A percentile compares a stretch with the other conserved stretches of the same genome.
Conservation (phyloP, 345 rosid genomes). For the Citrus mangshanensis region DNA sequence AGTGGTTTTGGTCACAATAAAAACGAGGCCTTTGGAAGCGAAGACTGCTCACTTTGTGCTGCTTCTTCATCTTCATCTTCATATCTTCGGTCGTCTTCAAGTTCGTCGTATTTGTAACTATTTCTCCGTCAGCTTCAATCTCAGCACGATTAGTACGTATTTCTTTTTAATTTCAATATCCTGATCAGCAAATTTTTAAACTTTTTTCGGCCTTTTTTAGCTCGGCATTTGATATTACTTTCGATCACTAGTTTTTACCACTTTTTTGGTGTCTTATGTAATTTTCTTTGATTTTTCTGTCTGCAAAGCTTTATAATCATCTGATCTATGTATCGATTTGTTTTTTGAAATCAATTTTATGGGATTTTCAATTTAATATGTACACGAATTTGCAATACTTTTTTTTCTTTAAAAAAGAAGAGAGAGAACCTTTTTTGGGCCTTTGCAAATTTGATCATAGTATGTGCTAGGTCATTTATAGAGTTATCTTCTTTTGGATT, state of each 20-base stretch:
- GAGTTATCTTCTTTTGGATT: neutral
- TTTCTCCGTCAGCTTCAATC: neutral
- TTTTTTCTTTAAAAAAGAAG: no score
- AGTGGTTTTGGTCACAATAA: slow-evolving; percentile 17
- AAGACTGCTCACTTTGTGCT: slow-evolving; percentile 21
- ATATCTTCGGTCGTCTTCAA: neutral
- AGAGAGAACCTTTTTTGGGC: neutral
- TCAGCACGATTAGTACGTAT: neutral
- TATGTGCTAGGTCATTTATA: neutral
- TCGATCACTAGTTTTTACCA: slow-evolving; percentile 10
- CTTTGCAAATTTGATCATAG: neutral
- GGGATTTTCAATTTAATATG: neutral
- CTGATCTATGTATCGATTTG: slow-evolving; percentile 17
- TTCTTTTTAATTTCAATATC: neutral
- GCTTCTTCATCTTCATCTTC: neutral
- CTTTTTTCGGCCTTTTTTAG: neutral
- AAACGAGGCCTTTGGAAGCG: slow-evolving; percentile 31
- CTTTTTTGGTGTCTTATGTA: slow-evolving; percentile 4
- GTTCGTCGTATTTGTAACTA: neutral
- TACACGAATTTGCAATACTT: neutral
- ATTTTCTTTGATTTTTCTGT: neutral
- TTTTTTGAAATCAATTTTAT: neutral
- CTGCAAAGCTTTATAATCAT: neutral
- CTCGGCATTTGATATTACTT: slow-evolving; percentile 14
- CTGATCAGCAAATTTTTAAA: slow-evolving; percentile 6